Conservation (phyloP, 148 eudicot species). For the Beta vulgaris region DNA sequence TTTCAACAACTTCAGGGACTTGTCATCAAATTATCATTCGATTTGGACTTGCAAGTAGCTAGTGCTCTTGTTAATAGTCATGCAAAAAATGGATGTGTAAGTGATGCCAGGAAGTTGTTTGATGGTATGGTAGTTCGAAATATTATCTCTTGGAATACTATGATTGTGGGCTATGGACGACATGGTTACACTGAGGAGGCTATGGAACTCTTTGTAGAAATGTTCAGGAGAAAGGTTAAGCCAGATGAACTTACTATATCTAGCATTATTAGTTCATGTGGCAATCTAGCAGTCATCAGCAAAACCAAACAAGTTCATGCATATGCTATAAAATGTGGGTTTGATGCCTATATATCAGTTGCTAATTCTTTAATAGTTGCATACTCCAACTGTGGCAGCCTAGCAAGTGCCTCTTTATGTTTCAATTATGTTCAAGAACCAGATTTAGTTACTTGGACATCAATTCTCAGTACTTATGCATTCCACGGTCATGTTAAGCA, state of each 20-base stretch:
- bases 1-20: conserved; percentile 57
- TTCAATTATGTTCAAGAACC: conserved; percentile 44
- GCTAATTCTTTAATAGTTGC: conserved; percentile 53
- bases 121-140: conserved; percentile 47
- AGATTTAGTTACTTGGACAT: conserved; percentile 58
- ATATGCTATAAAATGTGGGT: conserved; percentile 39
- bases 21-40: conserved; percentile 37
- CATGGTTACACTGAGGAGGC: conserved; percentile 48
- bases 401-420: conserved; percentile 38
- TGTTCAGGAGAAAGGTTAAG: conserved; percentile 38
- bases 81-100: conserved; percentile 40
- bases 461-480: conserved; percentile 59
- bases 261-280: conserved; percentile 57
- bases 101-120: conserved; percentile 50
- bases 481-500: conserved; percentile 47
- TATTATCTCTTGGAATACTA: conserved; percentile 64
- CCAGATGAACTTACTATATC: conserved; percentile 65
- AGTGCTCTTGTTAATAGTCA: conserved; percentile 54
- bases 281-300: conserved; percentile 29
- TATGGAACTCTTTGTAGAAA: conserved; percentile 33
- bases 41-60: conserved; percentile 49
- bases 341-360: conserved; percentile 39
- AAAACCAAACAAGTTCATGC: conserved; percentile 50
- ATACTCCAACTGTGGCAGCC: conserved; percentile 60
- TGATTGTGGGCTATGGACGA: conserved; percentile 66